phyloP scores from a whole-genome alignment of 108 stramenopile genomes.

The Cyclotella cryptica region DNA sequence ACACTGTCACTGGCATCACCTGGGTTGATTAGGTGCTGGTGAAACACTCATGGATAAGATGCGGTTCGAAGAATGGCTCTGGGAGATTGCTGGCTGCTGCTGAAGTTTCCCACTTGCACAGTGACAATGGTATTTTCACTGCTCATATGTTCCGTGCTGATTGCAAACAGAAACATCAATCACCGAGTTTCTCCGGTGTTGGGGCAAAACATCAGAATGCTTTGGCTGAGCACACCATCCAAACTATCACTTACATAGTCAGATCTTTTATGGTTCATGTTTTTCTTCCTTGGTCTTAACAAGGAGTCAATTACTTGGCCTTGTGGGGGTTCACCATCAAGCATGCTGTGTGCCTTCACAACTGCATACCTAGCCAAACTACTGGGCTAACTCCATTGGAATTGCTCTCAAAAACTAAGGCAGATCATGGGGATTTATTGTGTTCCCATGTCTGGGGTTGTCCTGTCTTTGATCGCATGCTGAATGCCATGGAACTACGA shows the following conservation, averaged over 20 bases:
- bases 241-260: conserved; percentile 15
- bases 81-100: conserved; percentile 7
- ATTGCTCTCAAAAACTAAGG: background rate
- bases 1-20: conserved; percentile 25
- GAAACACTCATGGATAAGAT: conserved; percentile 55
- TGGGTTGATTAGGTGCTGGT: conserved; percentile 17
- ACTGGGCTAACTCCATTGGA: conserved; percentile 22
- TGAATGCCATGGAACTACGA: no score
- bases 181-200: conserved; percentile 25
- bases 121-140: conserved; percentile 46
- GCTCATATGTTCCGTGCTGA: conserved; percentile 9
- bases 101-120: conserved; percentile 31
- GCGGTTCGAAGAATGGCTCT: conserved; percentile 37
- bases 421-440: conserved; percentile 10
- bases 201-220: conserved; percentile 2
- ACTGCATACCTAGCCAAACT: conserved; percentile 35
- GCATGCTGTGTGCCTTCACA: conserved; percentile 46
- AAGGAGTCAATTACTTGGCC: background rate
- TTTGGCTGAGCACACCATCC: background rate
- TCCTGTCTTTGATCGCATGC: conserved; percentile 50
- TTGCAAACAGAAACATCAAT: background rate
- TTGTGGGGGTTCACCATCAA: conserved; percentile 60
- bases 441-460: conserved; percentile 44
- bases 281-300: conserved; percentile 40
- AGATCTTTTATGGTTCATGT: conserved; percentile 51